Evolutionary conservation across 495 filamentous ascomycete species (phyloP).

Genomic region (Emericellopsis terricola): DNA sequence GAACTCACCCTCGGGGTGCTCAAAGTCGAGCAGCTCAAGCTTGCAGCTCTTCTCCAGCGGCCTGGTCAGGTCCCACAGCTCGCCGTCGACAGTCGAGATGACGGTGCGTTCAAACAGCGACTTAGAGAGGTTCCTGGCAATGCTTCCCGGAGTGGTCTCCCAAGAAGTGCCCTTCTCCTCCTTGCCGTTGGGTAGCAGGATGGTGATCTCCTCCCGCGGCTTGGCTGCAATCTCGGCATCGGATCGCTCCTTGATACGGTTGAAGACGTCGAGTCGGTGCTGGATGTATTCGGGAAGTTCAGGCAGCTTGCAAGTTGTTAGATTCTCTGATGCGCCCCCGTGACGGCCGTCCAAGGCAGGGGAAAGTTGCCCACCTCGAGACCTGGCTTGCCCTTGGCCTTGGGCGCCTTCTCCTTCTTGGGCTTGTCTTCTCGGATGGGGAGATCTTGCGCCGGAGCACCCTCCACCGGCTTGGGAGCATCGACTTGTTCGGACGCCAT

Average conservation of each 20-base stretch:
- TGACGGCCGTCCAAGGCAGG: not conserved
- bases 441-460: slow-evolving; percentile 1
- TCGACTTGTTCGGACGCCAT: slow-evolving; percentile 1
- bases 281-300: slow-evolving; percentile 65
- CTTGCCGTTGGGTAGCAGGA: slow-evolving; percentile 46
- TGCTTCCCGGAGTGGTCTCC: slow-evolving; percentile 51
- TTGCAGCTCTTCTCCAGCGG: slow-evolving; percentile 69
- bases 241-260: slow-evolving; percentile 67
- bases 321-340: too few species aligned
- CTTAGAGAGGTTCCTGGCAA: slow-evolving; percentile 51
- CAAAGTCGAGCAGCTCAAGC: slow-evolving; percentile 68
- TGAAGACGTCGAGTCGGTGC: slow-evolving; percentile 71
- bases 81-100: slow-evolving; percentile 63
- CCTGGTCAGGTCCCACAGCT: slow-evolving; percentile 80
- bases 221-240: slow-evolving; percentile 50
- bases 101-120: slow-evolving; percentile 57
- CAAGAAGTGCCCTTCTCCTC: slow-evolving; percentile 45
- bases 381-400: slow-evolving; percentile 15
- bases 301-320: slow-evolving; percentile 42
- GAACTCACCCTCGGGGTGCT: slow-evolving; percentile 58
- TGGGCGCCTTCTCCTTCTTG: slow-evolving; percentile 5
- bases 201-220: slow-evolving; percentile 46
- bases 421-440: slow-evolving; percentile 1
- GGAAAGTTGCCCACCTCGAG: slow-evolving; percentile 11
- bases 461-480: slow-evolving; percentile 1